Base-by-base conservation (phyloP, 257 asterid species). In the Penstemon eatonii region DNA sequence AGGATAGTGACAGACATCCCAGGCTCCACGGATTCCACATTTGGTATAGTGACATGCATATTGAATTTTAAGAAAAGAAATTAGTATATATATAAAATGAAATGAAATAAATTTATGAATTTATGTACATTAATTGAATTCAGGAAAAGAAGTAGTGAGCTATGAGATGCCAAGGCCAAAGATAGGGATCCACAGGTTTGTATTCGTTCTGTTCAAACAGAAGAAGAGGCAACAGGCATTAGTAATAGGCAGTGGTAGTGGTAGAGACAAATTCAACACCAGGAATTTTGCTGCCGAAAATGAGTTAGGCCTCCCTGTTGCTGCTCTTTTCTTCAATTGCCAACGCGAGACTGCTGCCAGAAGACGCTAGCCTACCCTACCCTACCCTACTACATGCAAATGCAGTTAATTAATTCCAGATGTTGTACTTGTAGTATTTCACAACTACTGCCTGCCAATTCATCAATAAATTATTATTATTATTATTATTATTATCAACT, bases 1-100 rank as follows among this genome's bases (percentile, higher is more conserved):
- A 92, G 98, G 98, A 82, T 92, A 2, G 87, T 92, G 49, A 83
- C 97, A 54, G 95, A 92, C 68, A 92, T 92, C 65, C 98, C 98
- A 6, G 98, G 98, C 67, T 87, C 96, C 8, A 92, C 98, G 12
- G 90, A 88, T 70, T 66, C 95, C 72, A 80, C 98, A 60, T 92
- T 92, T 60, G 98, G 98, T 91, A 89, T n/a, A n/a, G n/a, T n/a
- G n/a, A n/a, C n/a, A n/a, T n/a, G n/a, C n/a, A n/a, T 42, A 72
- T 15, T 15, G 18, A 15, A 15, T 15, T 15, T 15, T 15, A 15
- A 15, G 18, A 15, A 15, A 15, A 15, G 18, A 15, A 15, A 15
- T 15, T 15, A 15, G 18, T 0, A 0, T 0, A 0, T 15, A 15
- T 15, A 15, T 15, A 15, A 15, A 15, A 15, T 15, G 18, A 15